Base-by-base conservation (phyloP, 805 yeast species). In the Peterozyma toletana region DNA sequence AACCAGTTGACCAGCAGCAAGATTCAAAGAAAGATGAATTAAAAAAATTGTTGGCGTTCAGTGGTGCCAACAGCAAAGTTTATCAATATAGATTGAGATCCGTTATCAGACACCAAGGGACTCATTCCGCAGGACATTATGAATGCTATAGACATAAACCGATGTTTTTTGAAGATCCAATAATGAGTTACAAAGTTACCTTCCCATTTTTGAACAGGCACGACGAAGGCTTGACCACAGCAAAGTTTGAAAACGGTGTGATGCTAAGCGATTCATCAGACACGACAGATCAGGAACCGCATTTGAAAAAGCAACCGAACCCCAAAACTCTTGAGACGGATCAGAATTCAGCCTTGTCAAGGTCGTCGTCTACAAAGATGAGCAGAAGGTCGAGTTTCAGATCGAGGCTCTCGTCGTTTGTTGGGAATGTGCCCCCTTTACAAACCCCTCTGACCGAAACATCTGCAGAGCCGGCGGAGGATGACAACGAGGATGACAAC, bases 71-170 rank as follows among this genome's bases (percentile, higher is more conserved):
- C 33, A 13, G 16, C 18, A 35, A 45, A 21, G 35, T 44, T 1
- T 53, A 54, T 47, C 71, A 65, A 35, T 89, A 86, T 58, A 67
- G 68, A 47, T 68, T 93, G 33, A 75, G 73, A 48, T 84, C 96
- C 0, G 66, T 87, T 48, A 79, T 93, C 15, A 75, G 89, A 50
- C 98, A 93, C 58, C 78, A 81, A 38, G 99, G 99, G 0, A 80
- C 91, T 1, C 97, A 90, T 60, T 73, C 80, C 16, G 76, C 79
- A 37, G 98, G 98, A 1, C 98, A 90, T 57, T 90, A 89, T 58
- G 96, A 90, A 54, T 86, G 96, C 53, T 87, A 78, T 58, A 80
- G 85, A 49, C 79, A 78, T 39, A 90, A 89, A 57, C 91, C 93
- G 2, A 58, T 73, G 3, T 73, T 71, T 44, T 78, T 68, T 42